Conservation (phyloP, 352 stramenopile species). For the Phytopythium helicoides region DNA sequence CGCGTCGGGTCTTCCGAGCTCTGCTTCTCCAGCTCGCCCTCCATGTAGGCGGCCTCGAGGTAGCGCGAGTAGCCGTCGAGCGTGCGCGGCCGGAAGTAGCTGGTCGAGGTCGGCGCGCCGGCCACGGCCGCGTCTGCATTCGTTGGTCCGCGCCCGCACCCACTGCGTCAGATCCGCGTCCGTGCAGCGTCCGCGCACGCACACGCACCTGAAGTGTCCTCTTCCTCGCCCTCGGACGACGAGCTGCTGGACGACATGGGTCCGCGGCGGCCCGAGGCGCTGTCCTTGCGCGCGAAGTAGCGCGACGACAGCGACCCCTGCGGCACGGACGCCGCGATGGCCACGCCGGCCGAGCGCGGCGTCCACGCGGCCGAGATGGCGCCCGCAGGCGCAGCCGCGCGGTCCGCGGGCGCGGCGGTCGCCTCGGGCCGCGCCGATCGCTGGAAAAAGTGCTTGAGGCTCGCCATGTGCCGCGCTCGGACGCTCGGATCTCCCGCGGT, state of each 20-base stretch:
- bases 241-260: conserved; percentile 16
- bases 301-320: conserved; percentile 12
- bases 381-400: background rate
- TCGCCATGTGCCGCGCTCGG: conserved; percentile 8
- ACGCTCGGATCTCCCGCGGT: too few species aligned
- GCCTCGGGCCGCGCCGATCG: conserved; percentile 1
- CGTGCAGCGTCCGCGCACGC: too few species aligned
- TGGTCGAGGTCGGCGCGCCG: conserved; percentile 42
- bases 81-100: conserved; percentile 59
- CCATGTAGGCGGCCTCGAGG: conserved; percentile 71
- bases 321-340: conserved; percentile 17
- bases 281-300: conserved; percentile 10
- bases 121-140: background rate
- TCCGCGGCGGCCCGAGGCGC: conserved; percentile 13
- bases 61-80: conserved; percentile 64
- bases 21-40: conserved; percentile 83
- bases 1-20: conserved; percentile 60
- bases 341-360: conserved; percentile 8
- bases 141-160: background rate
- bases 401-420: background rate
- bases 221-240: conserved; percentile 13
- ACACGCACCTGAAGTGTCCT: too few species aligned
- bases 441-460: conserved; percentile 15
- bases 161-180: too few species aligned
- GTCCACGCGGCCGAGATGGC: conserved; percentile 12